Conservation (phyloP, 179 eudicot species). For the Heliamphora pulchella region DNA sequence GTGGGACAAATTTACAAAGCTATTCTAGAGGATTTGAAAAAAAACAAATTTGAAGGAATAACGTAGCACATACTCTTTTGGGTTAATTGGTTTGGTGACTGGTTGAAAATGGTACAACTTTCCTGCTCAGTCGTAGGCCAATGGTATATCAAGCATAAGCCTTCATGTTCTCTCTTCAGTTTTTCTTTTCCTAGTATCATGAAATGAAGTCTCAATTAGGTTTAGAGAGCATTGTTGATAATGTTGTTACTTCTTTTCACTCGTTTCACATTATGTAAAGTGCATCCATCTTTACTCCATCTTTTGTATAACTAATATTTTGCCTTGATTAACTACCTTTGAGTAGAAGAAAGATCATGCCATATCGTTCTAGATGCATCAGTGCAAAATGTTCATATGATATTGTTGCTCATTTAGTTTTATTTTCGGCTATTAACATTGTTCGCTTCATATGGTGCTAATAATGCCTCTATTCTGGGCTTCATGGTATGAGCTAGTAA, state of each 20-base stretch:
- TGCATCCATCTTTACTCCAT: neutral
- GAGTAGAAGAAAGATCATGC: neutral
- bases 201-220: neutral
- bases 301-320: neutral
- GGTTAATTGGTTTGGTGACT: neutral
- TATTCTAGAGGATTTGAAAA: neutral
- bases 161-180: neutral
- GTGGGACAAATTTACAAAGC: neutral
- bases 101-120: neutral
- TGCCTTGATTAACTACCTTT: neutral
- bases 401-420: neutral
- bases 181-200: neutral
- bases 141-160: neutral
- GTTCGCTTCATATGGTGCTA: neutral
- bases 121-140: neutral
- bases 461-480: neutral
- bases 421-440: neutral
- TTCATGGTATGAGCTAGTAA: neutral
- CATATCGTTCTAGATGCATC: neutral
- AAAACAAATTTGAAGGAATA: neutral
- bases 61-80: neutral
- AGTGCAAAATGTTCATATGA: neutral
- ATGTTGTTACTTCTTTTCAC: neutral
- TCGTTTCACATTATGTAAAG: neutral
- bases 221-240: neutral